Base-by-base conservation (phyloP, 192 early-diverging fungal species). In the Entophlyctis helioformis region DNA sequence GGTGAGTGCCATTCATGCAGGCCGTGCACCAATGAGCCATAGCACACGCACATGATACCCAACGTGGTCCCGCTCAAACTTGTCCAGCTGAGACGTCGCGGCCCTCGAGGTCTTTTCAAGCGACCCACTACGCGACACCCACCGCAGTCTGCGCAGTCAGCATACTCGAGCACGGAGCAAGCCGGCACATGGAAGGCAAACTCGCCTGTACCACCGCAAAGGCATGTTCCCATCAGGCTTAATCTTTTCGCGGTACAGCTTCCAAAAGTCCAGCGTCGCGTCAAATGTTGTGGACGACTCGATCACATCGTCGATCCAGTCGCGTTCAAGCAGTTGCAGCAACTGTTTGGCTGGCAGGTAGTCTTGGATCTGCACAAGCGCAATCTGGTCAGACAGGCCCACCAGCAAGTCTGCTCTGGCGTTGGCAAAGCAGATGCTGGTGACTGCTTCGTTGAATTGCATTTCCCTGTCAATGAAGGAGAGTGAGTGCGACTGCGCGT, bases 271-370 rank as follows among this genome's bases (percentile, higher is more conserved):
- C 10, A 64, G 32, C 2, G 36, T 44, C 12, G 65, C 45, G 46
- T 74, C 71, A 51, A 74, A 74, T 21, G 36, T 53, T 20, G 44
- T 51, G 1, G 71, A 59, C 10, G 51, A 48, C 41, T 74, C 71
- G 1, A 71, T 28, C 0, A 46, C 35, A 37, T 74, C 71, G 41
- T 74, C 71, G 8, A 33, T 36, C 52, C 52, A 67, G n/a, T 54
- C 43, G 18, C 26, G 13, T 0, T 68, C 20, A 5, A 67, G 22
- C 10, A 72, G 21, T 21, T 24, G 42, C 21, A 46, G 42, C 9
- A 74, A 47, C 34, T 56, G 54, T 25, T 53, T 35, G 13, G 16
- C 29, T 18, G 71, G 68, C 4, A 74, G 50, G 44, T 67, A 74
- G 53, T 74, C 71, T 37, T 71, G 64, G 1, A 71, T 32, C 7